A percentile compares a stretch with the other conserved stretches of the same genome.
These are phyloP conservation scores for Euptelea pleiosperma DNA, from an alignment of 164 flowering plant species.

Conservation along the genomic window DNA sequence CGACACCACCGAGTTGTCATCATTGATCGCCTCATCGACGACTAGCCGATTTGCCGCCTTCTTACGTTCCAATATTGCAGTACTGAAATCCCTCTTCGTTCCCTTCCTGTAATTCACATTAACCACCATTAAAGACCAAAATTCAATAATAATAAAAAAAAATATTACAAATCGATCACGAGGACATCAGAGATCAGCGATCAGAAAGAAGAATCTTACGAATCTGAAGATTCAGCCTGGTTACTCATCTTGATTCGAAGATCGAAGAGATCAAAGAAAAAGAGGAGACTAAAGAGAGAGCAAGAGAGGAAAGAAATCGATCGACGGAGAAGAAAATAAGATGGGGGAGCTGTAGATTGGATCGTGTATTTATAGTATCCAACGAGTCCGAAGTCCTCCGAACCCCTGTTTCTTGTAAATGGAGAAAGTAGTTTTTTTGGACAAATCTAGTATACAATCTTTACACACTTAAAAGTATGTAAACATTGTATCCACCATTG, in stretches of 20 bases:
- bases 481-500: no score
- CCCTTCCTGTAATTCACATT: conserved; percentile 41
- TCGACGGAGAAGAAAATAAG: conserved; percentile 14
- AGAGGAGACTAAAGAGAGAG: conserved; percentile 3
- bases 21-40: conserved; percentile 74
- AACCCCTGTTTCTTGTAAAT: conserved; percentile 36
- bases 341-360: background rate
- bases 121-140: background rate
- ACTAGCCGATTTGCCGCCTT: conserved; percentile 77
- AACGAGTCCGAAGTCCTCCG: background rate
- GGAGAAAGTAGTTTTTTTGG: conserved; percentile 27
- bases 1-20: conserved; percentile 80
- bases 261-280: background rate
- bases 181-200: background rate
- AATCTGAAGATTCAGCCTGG: conserved; percentile 61
- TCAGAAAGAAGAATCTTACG: conserved; percentile 34
- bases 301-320: background rate
- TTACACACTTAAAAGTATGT: no score
- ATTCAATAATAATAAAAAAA: background rate
- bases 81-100: conserved; percentile 72
- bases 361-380: conserved; percentile 16
- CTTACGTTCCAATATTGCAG: conserved; percentile 81
- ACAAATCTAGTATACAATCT: no score
- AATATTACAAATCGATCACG: background rate
- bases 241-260: conserved; percentile 31